Evolutionary conservation across 495 filamentous ascomycete genomes (phyloP), one percentile per base, ranked within the genome.

Genomic region (Aspergillus sparsus): DNA sequence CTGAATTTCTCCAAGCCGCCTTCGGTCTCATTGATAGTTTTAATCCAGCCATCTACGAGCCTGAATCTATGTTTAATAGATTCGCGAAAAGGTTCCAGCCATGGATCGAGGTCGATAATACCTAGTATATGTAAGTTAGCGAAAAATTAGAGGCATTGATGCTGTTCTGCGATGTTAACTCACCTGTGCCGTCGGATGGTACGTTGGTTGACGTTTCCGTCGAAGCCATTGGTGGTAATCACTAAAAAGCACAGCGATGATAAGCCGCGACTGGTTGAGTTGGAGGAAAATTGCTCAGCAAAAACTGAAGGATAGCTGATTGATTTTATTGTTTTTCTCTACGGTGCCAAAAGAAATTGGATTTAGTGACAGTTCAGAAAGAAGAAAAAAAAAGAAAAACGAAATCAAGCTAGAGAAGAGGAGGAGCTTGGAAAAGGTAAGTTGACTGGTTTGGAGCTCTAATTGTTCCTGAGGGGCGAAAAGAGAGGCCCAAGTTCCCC

Each of bases 1-100:
- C 90, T 92, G 78, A 98, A 98, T 70, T 93, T 90, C 46, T 96
- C 92, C 55, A 98, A 65, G 3, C 94, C 92, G 7, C 94, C 94
- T 72, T 98, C 94, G 0, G 84, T 81, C 36, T 91, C 82, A 65
- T 95, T 75, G 66, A 98, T 87, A 9, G 75, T 88, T 70, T 87
- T 84, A 66, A 96, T 88, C 94, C 94, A 98, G 55, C 86, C 76
- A 66, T 96, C 83, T n/a, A 93, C 90, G 65, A 91, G 88, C 61
- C 79, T 74, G 75, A 86, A 96, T 73, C 94, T 83, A 55, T 82
- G 82, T 65, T 87, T 87, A 57, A 98, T 77, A 44, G 87, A 80
- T 34, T 89, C 88, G 66, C 85, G 82, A 81, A 93, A 96, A 8
- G 95, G 93, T 13, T 83, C 83, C 57, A 98, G 87, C 84, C 87